Conservation (phyloP, 2,329 filamentous ascomycete genomes). For the Cladosporium cucumerinum region DNA sequence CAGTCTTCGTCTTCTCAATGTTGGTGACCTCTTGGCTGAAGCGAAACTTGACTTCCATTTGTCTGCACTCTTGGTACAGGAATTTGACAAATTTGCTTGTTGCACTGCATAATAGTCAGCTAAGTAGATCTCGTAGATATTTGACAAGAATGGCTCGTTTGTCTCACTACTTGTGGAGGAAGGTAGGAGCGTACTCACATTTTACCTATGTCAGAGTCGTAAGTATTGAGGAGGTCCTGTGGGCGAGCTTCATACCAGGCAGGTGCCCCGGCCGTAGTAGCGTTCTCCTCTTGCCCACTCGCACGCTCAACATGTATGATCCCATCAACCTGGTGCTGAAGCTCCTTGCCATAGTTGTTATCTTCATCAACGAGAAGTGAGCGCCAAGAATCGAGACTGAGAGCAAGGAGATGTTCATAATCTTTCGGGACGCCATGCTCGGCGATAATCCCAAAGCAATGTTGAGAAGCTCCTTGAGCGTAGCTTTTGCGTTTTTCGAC, state of each 20-base stretch:
- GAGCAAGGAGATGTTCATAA: conserved; percentile 11
- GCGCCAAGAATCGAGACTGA: conserved; percentile 19
- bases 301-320: conserved; percentile 1
- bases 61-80: conserved; percentile 21
- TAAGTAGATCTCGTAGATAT: not conserved
- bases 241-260: conserved; percentile 16
- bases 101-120: conserved; percentile 16
- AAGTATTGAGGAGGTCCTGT: not conserved
- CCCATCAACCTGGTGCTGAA: not conserved
- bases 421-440: conserved; percentile 13
- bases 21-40: conserved; percentile 18
- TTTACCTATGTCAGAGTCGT: conserved; percentile 17
- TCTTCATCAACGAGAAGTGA: conserved; percentile 10
- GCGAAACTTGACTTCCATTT: conserved; percentile 21
- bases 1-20: not conserved
- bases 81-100: conserved; percentile 17
- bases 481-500: conserved; percentile 22
- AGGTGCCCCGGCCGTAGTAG: not conserved
- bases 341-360: not conserved
- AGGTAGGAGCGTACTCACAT: conserved; percentile 13
- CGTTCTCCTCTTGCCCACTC: not conserved
- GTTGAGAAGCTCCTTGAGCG: conserved; percentile 21
- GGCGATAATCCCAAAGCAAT: conserved; percentile 23
- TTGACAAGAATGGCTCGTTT: too few species aligned
- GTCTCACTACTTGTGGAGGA: not conserved